A percentile compares a stretch with the other conserved stretches of the same genome.
Evolutionary conservation across 768 basidiomycete genomes (phyloP).

Genomic region (Trametes elegans): DNA sequence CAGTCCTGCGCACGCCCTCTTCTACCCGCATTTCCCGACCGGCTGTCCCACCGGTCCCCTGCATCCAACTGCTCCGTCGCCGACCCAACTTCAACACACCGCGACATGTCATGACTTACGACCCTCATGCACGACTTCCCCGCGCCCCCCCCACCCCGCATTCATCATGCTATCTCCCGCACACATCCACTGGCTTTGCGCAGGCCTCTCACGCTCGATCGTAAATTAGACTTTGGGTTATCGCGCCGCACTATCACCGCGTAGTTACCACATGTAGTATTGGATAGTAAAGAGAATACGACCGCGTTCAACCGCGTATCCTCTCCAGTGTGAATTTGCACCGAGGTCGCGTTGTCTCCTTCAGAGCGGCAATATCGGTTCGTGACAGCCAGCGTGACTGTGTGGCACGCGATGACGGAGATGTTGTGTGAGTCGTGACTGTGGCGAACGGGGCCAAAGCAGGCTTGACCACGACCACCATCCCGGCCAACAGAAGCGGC

Average conservation of each 20-base stretch:
- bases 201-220: constrained; percentile 10
- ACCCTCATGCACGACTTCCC: constrained; percentile 1
- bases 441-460: background rate
- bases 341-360: background rate
- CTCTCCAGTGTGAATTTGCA: background rate
- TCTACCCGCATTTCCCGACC: constrained; percentile 3
- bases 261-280: constrained; percentile 20
- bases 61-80: constrained; percentile 22
- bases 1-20: constrained; percentile 21
- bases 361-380: background rate
- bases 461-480: constrained; percentile 8
- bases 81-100: constrained; percentile 2
- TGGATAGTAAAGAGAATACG: constrained; percentile 22
- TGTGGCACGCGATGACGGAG: background rate
- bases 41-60: constrained; percentile 13
- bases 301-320: constrained; percentile 21
- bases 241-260: constrained; percentile 11
- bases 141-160: background rate
- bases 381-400: too few species aligned
- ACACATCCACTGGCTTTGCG: constrained; percentile 12
- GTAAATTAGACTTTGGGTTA: constrained; percentile 14
- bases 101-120: constrained; percentile 19
- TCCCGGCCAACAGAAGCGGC: constrained; percentile 2
- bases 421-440: background rate
- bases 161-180: constrained; percentile 3